phyloP scores from a whole-genome alignment of 306 rosid species.

The Inga laurina region DNA sequence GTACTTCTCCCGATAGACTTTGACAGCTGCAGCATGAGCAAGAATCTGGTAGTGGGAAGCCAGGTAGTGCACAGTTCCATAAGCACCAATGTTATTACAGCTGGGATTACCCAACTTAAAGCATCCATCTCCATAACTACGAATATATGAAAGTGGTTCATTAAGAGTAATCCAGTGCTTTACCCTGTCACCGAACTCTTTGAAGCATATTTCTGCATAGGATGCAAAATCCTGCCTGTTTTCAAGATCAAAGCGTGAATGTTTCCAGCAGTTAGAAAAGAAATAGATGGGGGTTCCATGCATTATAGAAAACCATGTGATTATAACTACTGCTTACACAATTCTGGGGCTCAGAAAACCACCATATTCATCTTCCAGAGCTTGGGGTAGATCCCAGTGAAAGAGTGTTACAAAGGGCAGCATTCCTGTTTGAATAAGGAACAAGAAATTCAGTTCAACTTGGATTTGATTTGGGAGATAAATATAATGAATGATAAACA shows the following conservation, averaged over 20 bases:
- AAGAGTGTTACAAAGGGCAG: conserved; percentile 60
- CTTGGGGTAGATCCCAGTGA: conserved; percentile 52
- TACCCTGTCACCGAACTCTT: conserved; percentile 69
- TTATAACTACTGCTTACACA: conserved; percentile 30
- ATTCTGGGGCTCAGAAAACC: conserved; percentile 43
- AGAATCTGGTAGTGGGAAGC: conserved; percentile 57
- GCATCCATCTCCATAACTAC: conserved; percentile 57
- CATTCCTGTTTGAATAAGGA: conserved; percentile 39
- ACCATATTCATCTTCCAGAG: conserved; percentile 40
- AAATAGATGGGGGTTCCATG: neutral
- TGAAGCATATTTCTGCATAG: conserved; percentile 65
- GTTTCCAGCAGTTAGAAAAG: neutral
- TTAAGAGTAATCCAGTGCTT: conserved; percentile 73
- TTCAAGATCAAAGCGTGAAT: neutral
- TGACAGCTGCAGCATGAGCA: conserved; percentile 66
- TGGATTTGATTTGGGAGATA: conserved; percentile 8
- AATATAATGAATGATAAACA: neutral
- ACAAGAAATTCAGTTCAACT: neutral
- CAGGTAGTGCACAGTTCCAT: conserved; percentile 55
- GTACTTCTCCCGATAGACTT: conserved; percentile 47
- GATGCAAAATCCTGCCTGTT: conserved; percentile 52
- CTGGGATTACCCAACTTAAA: conserved; percentile 33
- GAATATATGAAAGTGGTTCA: conserved; percentile 46
- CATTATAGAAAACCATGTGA: neutral
- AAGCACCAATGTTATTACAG: conserved; percentile 53